A percentile compares a stretch with the other conserved stretches of the same genome.
Conservation (phyloP, 129 eudicot genomes). For the Deinandra increscens region DNA sequence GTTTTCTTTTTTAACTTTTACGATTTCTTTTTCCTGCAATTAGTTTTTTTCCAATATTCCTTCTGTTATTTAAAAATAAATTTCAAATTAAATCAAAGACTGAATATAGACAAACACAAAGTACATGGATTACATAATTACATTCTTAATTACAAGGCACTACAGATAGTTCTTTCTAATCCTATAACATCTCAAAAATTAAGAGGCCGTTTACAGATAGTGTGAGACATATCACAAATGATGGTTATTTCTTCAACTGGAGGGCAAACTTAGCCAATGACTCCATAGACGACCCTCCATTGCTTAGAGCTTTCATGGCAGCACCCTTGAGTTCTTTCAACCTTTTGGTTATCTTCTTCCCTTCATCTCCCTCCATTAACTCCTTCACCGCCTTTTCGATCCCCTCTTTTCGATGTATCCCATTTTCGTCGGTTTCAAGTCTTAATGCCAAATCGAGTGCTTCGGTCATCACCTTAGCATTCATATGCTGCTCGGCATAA, state of each 20-base stretch:
- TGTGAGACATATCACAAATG: too few species aligned
- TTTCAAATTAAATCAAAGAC: background rate
- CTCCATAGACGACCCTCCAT: constrained; percentile 39
- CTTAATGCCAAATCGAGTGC: constrained; percentile 34
- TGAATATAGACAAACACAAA: too few species aligned
- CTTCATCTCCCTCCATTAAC: constrained; percentile 39
- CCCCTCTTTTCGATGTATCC: constrained; percentile 19
- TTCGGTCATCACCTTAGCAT: constrained; percentile 34
- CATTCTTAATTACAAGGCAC: too few species aligned
- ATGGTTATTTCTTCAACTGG: constrained; percentile 22
- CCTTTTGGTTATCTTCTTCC: constrained; percentile 28
- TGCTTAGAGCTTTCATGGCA: constrained; percentile 27
- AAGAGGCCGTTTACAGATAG: too few species aligned
- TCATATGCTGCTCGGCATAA: constrained; percentile 50
- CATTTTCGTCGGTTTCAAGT: constrained; percentile 21
- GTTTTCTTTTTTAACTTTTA: too few species aligned
- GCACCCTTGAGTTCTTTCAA: constrained; percentile 29
- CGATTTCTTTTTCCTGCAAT: too few species aligned
- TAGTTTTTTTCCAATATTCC: background rate
- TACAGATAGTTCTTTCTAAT: too few species aligned
- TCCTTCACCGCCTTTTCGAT: constrained; percentile 31
- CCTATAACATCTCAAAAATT: background rate
- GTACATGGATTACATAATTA: background rate
- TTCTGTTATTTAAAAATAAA: background rate
- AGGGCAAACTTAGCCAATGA: constrained; percentile 33